Evolutionary conservation across 352 stramenopile species (phyloP), one percentile per base, ranked within the genome.

Genomic region (Globisporangium viniferum): DNA sequence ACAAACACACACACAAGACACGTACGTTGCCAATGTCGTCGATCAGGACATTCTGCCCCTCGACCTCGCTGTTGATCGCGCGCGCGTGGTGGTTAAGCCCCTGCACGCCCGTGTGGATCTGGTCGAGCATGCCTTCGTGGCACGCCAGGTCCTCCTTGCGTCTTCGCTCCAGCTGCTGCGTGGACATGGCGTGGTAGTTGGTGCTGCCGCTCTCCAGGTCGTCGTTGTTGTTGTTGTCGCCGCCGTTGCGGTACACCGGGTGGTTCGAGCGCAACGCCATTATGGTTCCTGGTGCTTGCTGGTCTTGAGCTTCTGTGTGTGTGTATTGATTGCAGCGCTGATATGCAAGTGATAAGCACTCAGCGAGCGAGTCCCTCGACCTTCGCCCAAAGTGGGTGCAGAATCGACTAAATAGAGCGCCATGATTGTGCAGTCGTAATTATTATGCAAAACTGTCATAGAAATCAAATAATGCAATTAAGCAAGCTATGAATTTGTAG

Each of bases 21-120:
- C 82, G 60, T 81, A 93, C 87, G 64, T 80, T 76, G 69, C 70
- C 73, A 49, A 95, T 84, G 73, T 92, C 80, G 68, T 93, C 85
- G 65, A 95, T 90, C 73, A 93, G 84, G 70, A 76, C 70, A 65
- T 91, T 93, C 68, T 95, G 87, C 69, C 89, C 82, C 48, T 92
- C 73, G 24, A 95, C 87, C 74, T 95, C 87, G 66, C 77, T 82
- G 62, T 93, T 93, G 67, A 95, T 95, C 29, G 84, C 85, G 27
- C 90, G 79, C 49, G 87, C 87, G 56, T 95, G 84, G 75, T 91
- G 86, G 81, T 91, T 92, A 6, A 95, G 79, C 1, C 82, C 81
- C 69, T 87, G 81, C 31, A 93, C 87, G 57, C 87, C 87, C 56
- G 73, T 77, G 71, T 92, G 81, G 60, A 95, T 89, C 63, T 93